phyloP scores from a whole-genome alignment of 164 flowering plant genomes.

The Dillenia suffruticosa region DNA sequence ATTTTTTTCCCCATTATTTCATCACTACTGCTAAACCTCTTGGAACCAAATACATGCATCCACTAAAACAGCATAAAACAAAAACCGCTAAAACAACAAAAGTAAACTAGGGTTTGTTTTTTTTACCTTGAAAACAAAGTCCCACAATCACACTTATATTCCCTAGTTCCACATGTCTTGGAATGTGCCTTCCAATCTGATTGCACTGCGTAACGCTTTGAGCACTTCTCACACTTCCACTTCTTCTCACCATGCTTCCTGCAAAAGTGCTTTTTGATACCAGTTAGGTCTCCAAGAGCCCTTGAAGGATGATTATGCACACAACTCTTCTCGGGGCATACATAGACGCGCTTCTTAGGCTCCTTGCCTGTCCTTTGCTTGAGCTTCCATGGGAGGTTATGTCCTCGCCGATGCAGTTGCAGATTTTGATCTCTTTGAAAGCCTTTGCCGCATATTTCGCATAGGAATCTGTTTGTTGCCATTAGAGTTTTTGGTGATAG shows the following conservation, averaged over 20 bases:
- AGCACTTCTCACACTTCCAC: slow-evolving; percentile 97
- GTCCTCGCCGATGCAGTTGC: slow-evolving; percentile 88
- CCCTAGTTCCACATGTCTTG: slow-evolving; percentile 89
- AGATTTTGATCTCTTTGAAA: slow-evolving; percentile 94
- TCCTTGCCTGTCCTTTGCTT: slow-evolving; percentile 78
- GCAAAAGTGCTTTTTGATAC: slow-evolving; percentile 91
- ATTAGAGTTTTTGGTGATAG: slow-evolving; percentile 89
- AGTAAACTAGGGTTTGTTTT: too few relatives aligned
- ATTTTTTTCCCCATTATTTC: too few relatives aligned
- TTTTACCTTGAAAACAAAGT: slow-evolving; percentile 81
- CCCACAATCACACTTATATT: slow-evolving; percentile 91
- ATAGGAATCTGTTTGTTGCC: slow-evolving; percentile 93
- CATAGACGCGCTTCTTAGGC: slow-evolving; percentile 69
- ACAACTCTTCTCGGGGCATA: slow-evolving; percentile 85
- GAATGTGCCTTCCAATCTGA: slow-evolving; percentile 96
- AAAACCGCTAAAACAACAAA: too few relatives aligned
- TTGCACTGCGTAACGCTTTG: slow-evolving; percentile 88
- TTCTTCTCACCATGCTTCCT: slow-evolving; percentile 97
- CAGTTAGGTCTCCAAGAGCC: slow-evolving; percentile 95
- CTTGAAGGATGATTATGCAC: slow-evolving; percentile 89
- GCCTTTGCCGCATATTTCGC: slow-evolving; percentile 95
- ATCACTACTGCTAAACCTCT: too few relatives aligned
- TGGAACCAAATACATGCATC: too few relatives aligned
- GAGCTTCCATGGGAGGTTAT: slow-evolving; percentile 97
- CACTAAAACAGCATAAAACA: too few relatives aligned